Conservation (phyloP, 1,284 basidiomycete genomes). For the Singerocomus inundabilis region DNA sequence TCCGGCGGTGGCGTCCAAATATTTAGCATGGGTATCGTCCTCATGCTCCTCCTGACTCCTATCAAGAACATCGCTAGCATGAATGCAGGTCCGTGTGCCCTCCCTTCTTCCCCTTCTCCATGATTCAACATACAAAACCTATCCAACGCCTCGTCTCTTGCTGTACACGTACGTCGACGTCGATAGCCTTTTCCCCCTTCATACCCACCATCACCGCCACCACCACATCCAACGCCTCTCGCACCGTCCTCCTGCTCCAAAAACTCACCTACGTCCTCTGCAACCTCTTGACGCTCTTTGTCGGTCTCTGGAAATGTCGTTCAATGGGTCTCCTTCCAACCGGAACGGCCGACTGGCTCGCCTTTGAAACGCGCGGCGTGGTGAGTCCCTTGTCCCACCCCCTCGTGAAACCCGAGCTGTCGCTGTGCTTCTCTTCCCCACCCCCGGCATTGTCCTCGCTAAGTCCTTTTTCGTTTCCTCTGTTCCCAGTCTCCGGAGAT, state of each 20-base stretch:
- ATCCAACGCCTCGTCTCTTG: too few species aligned
- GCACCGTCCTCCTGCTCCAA: conserved; percentile 57
- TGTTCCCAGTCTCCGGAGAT: conserved; percentile 28
- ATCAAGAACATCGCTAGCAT: conserved; percentile 78
- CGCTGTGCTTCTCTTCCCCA: neutral
- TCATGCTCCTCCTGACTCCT: conserved; percentile 82
- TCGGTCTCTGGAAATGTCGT: conserved; percentile 89
- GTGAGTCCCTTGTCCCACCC: conserved; percentile 36
- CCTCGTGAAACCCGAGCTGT: neutral
- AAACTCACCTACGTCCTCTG: conserved; percentile 69
- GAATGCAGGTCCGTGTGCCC: conserved; percentile 58
- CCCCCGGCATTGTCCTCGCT: too few species aligned
- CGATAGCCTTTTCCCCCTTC: conserved; percentile 63
- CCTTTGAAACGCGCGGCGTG: conserved; percentile 77
- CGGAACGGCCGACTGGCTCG: conserved; percentile 89
- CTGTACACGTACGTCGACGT: too few species aligned
- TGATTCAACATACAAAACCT: too few species aligned
- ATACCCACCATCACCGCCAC: conserved; percentile 48
- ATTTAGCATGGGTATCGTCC: conserved; percentile 91
- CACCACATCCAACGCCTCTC: conserved; percentile 48
- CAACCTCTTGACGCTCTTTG: conserved; percentile 70
- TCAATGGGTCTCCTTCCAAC: conserved; percentile 87
- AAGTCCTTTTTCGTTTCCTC: neutral
- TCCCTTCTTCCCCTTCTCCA: neutral
- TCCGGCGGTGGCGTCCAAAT: conserved; percentile 91